Conservation (phyloP, 495 filamentous ascomycete species). For the Elasticomyces elasticus region DNA sequence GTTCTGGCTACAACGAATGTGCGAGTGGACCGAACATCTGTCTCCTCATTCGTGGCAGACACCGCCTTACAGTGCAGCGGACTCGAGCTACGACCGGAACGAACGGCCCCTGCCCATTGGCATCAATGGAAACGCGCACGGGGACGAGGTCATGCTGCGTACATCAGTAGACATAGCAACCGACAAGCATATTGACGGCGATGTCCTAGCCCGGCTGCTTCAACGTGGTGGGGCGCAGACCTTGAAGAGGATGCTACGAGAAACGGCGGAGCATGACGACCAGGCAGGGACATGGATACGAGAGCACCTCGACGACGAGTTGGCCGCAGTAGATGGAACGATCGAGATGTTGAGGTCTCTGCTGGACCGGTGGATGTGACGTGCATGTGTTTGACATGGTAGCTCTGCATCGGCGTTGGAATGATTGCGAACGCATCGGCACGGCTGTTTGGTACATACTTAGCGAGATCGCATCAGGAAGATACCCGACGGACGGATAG, state of each 20-base stretch:
- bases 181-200: constrained; percentile 22
- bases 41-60: constrained; percentile 7
- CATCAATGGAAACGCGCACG: not conserved
- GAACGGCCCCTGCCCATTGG: constrained; percentile 10
- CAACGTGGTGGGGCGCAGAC: constrained; percentile 7
- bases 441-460: not conserved
- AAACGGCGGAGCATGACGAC: constrained; percentile 6
- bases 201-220: constrained; percentile 17
- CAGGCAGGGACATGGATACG: constrained; percentile 11
- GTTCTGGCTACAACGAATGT: constrained; percentile 19
- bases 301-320: constrained; percentile 13
- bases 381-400: not conserved
- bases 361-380: constrained; percentile 14
- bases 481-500: not conserved
- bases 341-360: constrained; percentile 4
- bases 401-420: not conserved
- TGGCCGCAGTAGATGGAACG: constrained; percentile 9
- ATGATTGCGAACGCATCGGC: constrained; percentile 1
- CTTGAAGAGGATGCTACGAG: constrained; percentile 1
- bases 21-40: constrained; percentile 7
- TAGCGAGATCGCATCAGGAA: not conserved
- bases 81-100: not conserved
- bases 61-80: not conserved
- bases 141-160: constrained; percentile 11
- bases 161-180: not conserved